phyloP scores from a whole-genome alignment of 2,329 filamentous ascomycete species.

The Xylaria sp. region DNA sequence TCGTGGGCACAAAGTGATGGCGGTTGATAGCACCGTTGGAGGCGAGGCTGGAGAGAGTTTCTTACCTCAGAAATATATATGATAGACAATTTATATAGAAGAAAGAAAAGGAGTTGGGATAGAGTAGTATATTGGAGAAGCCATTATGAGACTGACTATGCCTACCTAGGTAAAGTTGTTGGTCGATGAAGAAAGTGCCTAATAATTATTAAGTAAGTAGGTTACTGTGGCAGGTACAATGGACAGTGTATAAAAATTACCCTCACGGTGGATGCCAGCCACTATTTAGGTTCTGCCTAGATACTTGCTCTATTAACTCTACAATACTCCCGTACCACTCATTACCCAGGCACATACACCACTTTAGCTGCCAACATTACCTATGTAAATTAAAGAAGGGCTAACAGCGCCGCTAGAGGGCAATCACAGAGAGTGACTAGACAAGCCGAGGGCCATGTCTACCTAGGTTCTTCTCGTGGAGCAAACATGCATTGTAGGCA shows the following conservation, averaged over 20 bases:
- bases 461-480: background rate
- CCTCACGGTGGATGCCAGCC: too few relatives aligned
- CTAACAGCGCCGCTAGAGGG: background rate
- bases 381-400: background rate
- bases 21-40: background rate
- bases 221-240: too few relatives aligned
- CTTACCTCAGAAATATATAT: background rate
- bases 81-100: background rate
- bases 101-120: background rate
- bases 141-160: too few relatives aligned
- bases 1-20: conserved; percentile 18
- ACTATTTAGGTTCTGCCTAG: too few relatives aligned
- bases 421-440: background rate
- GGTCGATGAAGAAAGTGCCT: too few relatives aligned
- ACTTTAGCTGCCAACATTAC: background rate
- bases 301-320: too few relatives aligned
- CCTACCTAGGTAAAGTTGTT: too few relatives aligned
- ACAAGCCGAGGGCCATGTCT: background rate
- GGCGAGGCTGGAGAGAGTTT: background rate
- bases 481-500: background rate
- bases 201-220: too few relatives aligned
- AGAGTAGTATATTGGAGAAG: too few relatives aligned
- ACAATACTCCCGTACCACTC: too few relatives aligned
- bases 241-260: too few relatives aligned
- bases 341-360: too few relatives aligned